phyloP scores from a whole-genome alignment of 2,329 filamentous ascomycete genomes.

The Penicillium thymicola region DNA sequence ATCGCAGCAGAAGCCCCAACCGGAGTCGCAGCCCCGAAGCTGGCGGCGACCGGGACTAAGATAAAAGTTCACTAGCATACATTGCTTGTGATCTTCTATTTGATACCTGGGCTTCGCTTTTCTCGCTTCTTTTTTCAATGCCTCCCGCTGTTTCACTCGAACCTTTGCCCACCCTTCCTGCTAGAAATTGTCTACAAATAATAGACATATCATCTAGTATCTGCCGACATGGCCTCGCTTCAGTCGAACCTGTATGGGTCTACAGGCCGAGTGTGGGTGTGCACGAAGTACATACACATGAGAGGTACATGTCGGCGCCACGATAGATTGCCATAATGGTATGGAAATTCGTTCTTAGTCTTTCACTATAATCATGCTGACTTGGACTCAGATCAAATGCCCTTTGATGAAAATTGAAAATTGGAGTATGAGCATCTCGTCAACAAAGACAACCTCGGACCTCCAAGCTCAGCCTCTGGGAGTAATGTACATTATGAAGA shows the following conservation, averaged over 20 bases:
- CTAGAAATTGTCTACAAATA: not conserved
- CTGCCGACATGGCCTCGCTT: slow-evolving; percentile 24
- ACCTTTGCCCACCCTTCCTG: slow-evolving; percentile 6
- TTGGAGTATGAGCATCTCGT: not conserved
- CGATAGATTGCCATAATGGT: slow-evolving; percentile 28
- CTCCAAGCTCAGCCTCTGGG: not conserved
- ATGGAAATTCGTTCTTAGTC: slow-evolving; percentile 9
- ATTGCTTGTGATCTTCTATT: slow-evolving; percentile 3
- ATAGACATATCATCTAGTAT: slow-evolving; percentile 8
- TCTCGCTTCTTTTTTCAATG: slow-evolving; percentile 12
- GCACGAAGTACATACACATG: slow-evolving; percentile 1
- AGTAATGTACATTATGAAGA: slow-evolving; percentile 1
- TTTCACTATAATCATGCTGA: slow-evolving; percentile 15
- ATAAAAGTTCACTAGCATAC: slow-evolving; percentile 5
- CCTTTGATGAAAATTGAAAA: slow-evolving; percentile 8
- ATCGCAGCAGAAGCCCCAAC: slow-evolving; percentile 45
- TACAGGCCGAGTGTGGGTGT: not conserved
- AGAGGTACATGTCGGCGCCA: slow-evolving; percentile 28
- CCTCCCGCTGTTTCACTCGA: slow-evolving; percentile 4
- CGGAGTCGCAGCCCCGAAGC: slow-evolving; percentile 46
- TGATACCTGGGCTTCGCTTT: slow-evolving; percentile 15
- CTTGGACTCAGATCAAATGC: slow-evolving; percentile 15
- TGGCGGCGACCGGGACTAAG: slow-evolving; percentile 35
- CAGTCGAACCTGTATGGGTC: not conserved
- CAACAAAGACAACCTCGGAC: not conserved